These are phyloP conservation scores for Cydonia oblonga DNA, from an alignment of 331 rosid genomes.

Conservation along the genomic window DNA sequence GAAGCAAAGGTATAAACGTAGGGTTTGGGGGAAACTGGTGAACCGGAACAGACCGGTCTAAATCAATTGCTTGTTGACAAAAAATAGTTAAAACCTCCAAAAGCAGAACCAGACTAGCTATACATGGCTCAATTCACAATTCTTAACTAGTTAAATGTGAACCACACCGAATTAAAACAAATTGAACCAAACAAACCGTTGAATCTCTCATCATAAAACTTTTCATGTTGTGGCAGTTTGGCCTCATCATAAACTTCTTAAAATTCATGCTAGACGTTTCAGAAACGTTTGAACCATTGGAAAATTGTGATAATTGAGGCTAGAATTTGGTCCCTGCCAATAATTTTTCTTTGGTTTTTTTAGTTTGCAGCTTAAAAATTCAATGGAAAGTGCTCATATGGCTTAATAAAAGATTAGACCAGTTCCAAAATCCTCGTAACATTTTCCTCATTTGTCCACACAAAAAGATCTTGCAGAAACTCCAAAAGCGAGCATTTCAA, in stretches of 20 bases:
- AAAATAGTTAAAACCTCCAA: neutral
- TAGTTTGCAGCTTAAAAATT: neutral
- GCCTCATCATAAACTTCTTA: neutral
- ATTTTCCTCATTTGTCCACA: too few species aligned
- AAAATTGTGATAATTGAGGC: neutral
- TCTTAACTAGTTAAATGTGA: neutral
- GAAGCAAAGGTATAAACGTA: constrained; percentile 7
- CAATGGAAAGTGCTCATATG: too few species aligned
- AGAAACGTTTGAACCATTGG: neutral
- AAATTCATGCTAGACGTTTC: neutral
- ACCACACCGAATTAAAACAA: neutral
- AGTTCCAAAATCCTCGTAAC: too few species aligned
- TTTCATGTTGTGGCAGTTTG: neutral
- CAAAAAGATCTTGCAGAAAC: too few species aligned
- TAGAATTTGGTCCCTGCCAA: neutral
- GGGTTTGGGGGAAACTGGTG: neutral
- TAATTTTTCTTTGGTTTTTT: neutral
- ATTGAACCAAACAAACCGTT: neutral
- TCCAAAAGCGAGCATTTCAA: too few species aligned
- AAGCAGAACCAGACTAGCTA: neutral
- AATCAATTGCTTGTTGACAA: neutral
- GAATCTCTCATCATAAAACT: neutral
- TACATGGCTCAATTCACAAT: neutral
- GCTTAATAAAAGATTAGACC: too few species aligned
- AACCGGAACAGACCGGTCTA: neutral